Base-by-base conservation (phyloP, 495 filamentous ascomycete genomes). In the Chlorociboria aeruginascens region DNA sequence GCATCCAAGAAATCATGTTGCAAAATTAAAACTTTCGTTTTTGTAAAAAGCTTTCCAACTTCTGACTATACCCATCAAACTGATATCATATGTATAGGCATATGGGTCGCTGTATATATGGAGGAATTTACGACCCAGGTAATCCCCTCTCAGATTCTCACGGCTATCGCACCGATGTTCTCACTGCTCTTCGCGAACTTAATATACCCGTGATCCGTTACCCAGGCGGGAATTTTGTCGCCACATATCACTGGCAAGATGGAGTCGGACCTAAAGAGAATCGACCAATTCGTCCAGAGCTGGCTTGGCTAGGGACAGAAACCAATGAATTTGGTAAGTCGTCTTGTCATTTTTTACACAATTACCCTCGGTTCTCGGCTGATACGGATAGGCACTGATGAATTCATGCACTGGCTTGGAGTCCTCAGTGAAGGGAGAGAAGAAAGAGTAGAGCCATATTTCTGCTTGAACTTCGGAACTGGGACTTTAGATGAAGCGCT, bases 71-170 rank as follows among this genome's bases (percentile, higher is more conserved):
- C 20, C 20, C 20, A 25, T 25, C 20, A 32, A 16, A 39, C 33
- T 33, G 13, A 48, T 38, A 36, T 30, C 14, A 43, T 6, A 28
- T 6, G 30, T 25, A 4, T 46, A 85, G 82, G 59, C 83, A 88
- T 55, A 86, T 86, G 82, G 85, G 83, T 38, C 74, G 85, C 37
- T 89, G 84, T 65, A 86, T 89, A 62, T 89, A 89, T 60, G 84
- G 84, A 46, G 85, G 85, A 49, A 83, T 89, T 58, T 88, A 86
- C 63, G 84, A 87, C 49, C 84, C 82, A 2, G 70, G 67, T 10
- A 86, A 76, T 58, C 66, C 75, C 0, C 66, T 86, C n/a, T 78
- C 81, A 3, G 85, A 88, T 51, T 69, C 78, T 46, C 71, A 85
- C 57, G 83, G 83, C 11, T 88, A 85, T 62, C 77, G 83, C 12